Conservation (phyloP, 441 rosid species). For the Metrosideros polymorpha region DNA sequence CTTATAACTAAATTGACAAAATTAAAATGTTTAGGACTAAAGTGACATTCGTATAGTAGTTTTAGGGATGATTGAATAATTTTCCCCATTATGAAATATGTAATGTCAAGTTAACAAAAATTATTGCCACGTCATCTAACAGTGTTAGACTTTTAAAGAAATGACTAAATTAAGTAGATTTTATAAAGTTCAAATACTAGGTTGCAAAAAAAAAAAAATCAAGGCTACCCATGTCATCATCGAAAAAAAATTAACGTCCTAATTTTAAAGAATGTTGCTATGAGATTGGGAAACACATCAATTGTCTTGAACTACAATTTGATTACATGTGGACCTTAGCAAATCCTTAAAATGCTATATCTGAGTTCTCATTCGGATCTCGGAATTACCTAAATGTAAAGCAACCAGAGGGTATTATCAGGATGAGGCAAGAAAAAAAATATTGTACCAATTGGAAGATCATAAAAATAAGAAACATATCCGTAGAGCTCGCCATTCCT, state of each 20-base stretch:
- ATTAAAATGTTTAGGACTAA: accelerated
- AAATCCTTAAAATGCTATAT: too few relatives aligned
- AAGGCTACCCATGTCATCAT: neutral
- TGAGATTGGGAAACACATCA: neutral
- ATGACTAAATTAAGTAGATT: neutral
- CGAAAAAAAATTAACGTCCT: neutral
- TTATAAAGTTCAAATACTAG: neutral
- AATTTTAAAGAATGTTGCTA: neutral
- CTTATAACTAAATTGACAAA: neutral
- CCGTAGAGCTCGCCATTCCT: too few relatives aligned
- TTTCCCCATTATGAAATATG: neutral
- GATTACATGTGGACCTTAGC: too few relatives aligned
- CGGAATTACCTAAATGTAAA: too few relatives aligned
- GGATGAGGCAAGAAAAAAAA: too few relatives aligned
- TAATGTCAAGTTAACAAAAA: neutral
- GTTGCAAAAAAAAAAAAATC: neutral
- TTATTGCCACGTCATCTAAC: neutral
- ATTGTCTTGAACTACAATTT: neutral
- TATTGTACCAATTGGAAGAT: too few relatives aligned
- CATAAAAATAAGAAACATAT: too few relatives aligned
- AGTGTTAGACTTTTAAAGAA: neutral
- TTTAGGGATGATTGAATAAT: neutral
- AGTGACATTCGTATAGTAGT: neutral
- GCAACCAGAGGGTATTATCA: too few relatives aligned
- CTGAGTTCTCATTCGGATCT: too few relatives aligned